Conservation (phyloP, 306 rosid species). For the Fragaria iinumae region DNA sequence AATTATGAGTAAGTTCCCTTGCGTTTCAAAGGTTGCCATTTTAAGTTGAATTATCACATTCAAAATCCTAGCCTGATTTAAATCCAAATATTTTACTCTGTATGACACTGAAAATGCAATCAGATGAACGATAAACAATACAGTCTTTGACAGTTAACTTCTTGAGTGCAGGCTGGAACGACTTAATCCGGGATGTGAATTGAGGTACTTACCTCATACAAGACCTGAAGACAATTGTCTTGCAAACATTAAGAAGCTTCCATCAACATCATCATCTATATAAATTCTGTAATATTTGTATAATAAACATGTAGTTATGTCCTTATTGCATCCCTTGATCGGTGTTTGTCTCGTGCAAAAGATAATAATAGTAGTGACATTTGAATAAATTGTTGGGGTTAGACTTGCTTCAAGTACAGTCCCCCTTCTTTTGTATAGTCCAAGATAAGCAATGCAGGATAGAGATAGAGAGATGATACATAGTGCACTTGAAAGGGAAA, state of each 20-base stretch:
- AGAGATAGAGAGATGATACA: neutral
- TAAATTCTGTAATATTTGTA: neutral
- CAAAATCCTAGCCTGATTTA: too few species aligned
- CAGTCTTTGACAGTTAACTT: too few species aligned
- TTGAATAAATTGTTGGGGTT: neutral
- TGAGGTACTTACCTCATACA: constrained; percentile 32
- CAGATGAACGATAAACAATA: too few species aligned
- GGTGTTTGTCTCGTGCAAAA: neutral
- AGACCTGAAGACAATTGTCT: constrained; percentile 48
- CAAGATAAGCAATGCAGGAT: neutral
- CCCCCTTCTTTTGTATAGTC: neutral
- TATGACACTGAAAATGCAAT: too few species aligned
- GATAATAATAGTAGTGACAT: neutral
- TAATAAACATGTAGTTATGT: neutral
- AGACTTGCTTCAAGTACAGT: neutral
- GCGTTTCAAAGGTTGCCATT: neutral
- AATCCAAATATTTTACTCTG: too few species aligned
- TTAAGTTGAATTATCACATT: neutral
- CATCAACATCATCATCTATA: neutral
- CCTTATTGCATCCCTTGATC: neutral
- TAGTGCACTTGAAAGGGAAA: neutral
- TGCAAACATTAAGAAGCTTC: constrained; percentile 34
- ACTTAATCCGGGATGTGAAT: constrained; percentile 28
- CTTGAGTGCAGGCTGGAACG: constrained; percentile 16
- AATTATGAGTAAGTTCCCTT: constrained; percentile 40